These are phyloP conservation scores for Podochytrium sp. DNA, from an alignment of 192 early-diverging fungal species.

Conservation along the genomic window DNA sequence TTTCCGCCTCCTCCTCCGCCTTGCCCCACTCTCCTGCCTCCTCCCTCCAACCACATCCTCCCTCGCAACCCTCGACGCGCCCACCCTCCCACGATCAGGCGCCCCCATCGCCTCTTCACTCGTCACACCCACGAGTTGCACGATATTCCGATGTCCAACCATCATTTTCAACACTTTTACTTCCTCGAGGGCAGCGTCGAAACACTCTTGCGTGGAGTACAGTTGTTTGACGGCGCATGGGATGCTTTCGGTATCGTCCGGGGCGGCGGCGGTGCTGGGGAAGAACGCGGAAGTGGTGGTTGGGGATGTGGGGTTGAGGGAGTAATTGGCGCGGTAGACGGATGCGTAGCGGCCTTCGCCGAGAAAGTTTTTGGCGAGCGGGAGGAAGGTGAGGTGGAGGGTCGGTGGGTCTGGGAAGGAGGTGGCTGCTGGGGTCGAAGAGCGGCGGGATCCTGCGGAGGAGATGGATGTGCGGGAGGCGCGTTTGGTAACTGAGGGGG, in stretches of 20 bases:
- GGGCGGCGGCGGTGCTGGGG: neutral
- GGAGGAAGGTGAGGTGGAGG: slow-evolving; percentile 50
- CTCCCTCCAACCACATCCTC: neutral
- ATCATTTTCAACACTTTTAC: slow-evolving; percentile 40
- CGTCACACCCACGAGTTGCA: slow-evolving; percentile 53
- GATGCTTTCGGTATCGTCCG: slow-evolving; percentile 11
- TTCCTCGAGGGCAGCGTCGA: slow-evolving; percentile 44
- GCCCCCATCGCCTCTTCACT: slow-evolving; percentile 41
- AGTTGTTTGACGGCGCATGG: slow-evolving; percentile 59
- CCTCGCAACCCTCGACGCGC: neutral
- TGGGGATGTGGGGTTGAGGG: neutral
- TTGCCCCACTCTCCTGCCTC: neutral
- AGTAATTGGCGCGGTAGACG: slow-evolving; percentile 51
- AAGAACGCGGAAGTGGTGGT: neutral
- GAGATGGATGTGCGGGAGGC: neutral
- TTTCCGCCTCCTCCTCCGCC: neutral
- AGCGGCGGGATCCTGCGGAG: neutral
- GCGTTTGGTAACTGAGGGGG: neutral
- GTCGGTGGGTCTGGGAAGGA: slow-evolving; percentile 20
- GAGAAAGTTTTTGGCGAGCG: slow-evolving; percentile 54
- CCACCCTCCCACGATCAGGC: too few species aligned
- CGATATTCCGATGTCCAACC: slow-evolving; percentile 41
- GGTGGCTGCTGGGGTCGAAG: neutral
- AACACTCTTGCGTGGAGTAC: slow-evolving; percentile 45
- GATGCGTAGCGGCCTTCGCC: slow-evolving; percentile 53